Conservation (phyloP, 805 yeast genomes). For the Candida mattraensis region DNA sequence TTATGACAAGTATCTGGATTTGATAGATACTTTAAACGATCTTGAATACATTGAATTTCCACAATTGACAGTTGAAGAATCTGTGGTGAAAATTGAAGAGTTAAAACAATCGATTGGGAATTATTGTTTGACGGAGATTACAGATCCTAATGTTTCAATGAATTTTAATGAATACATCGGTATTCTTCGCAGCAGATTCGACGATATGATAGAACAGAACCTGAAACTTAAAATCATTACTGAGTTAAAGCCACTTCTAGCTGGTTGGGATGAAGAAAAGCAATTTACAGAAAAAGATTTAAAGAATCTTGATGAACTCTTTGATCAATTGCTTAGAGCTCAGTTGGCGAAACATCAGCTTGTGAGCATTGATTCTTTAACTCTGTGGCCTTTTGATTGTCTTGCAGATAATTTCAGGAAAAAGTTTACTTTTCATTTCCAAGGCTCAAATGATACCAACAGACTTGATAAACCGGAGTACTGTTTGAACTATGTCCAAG, state of each 20-base stretch:
- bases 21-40: constrained; percentile 11
- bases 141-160: not conserved
- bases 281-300: not conserved
- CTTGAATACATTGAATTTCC: constrained; percentile 11
- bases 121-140: constrained; percentile 25
- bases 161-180: constrained; percentile 6
- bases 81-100: constrained; percentile 2
- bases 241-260: not conserved
- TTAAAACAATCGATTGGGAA: constrained; percentile 18
- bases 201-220: not conserved
- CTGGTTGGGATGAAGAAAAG: constrained; percentile 7
- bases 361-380: not conserved
- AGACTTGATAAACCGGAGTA: constrained; percentile 71
- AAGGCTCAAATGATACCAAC: constrained; percentile 56
- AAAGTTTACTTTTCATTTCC: constrained; percentile 63
- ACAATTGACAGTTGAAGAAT: constrained; percentile 2
- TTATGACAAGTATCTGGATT: constrained; percentile 6
- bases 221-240: constrained; percentile 1
- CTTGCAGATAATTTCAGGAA: constrained; percentile 45
- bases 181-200: constrained; percentile 1
- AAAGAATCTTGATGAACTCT: constrained; percentile 1
- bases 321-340: constrained; percentile 8
- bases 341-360: constrained; percentile 4
- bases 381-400: constrained; percentile 52
- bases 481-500: constrained; percentile 53